Evolutionary conservation across 805 yeast genomes (phyloP).

Genomic region (Ogataea paraovalis): DNA sequence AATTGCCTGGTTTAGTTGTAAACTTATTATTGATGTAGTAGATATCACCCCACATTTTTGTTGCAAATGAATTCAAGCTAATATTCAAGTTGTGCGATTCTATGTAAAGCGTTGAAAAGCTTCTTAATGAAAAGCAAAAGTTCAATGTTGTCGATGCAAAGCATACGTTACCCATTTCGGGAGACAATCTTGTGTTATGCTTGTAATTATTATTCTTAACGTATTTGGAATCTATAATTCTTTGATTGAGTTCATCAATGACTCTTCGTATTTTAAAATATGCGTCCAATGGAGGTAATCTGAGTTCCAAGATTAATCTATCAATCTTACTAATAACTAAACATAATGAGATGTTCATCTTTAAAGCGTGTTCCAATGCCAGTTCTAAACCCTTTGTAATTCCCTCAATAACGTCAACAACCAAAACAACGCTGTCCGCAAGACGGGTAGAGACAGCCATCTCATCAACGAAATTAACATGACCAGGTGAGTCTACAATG

Average conservation of each 20-base stretch:
- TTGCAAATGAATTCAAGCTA: slow-evolving; percentile 41
- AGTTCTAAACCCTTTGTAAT: slow-evolving; percentile 52
- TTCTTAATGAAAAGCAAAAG: slow-evolving; percentile 60
- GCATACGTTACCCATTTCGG: slow-evolving; percentile 60
- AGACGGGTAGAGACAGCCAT: slow-evolving; percentile 50
- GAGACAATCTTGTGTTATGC: slow-evolving; percentile 43
- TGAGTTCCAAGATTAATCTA: slow-evolving; percentile 73
- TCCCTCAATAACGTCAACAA: slow-evolving; percentile 87
- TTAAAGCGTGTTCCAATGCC: slow-evolving; percentile 49
- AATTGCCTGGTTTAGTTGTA: slow-evolving; percentile 27
- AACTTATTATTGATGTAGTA: slow-evolving; percentile 52
- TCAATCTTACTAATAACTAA: slow-evolving; percentile 80
- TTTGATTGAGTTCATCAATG: slow-evolving; percentile 61
- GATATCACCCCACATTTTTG: slow-evolving; percentile 74
- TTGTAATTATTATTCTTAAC: slow-evolving; percentile 22
- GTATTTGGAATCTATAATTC: slow-evolving; percentile 33
- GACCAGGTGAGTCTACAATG: slow-evolving; percentile 89
- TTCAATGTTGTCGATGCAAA: slow-evolving; percentile 68
- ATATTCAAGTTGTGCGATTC: slow-evolving; percentile 27
- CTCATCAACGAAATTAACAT: slow-evolving; percentile 79
- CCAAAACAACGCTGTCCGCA: slow-evolving; percentile 63
- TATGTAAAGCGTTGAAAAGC: slow-evolving; percentile 56
- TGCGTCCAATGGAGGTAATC: slow-evolving; percentile 69
- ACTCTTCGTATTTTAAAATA: slow-evolving; percentile 60
- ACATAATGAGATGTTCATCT: slow-evolving; percentile 46